Base-by-base conservation (phyloP, 2,329 filamentous ascomycete species). In the Sphaerulina vaccinii region DNA sequence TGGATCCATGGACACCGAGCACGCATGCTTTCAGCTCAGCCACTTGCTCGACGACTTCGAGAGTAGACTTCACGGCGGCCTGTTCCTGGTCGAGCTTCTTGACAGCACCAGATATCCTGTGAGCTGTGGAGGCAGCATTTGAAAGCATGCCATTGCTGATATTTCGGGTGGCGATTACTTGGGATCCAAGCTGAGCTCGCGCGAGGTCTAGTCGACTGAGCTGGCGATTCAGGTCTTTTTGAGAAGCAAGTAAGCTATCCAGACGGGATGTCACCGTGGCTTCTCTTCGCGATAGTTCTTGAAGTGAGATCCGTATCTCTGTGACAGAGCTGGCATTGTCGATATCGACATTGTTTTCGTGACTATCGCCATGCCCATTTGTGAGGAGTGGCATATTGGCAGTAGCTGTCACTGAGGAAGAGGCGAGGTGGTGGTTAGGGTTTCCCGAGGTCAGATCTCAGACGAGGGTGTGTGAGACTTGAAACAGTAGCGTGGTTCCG, bases 1-100 rank as follows among this genome's bases (percentile, higher is more conserved):
- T 99, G 54, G 88, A 95, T 15, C 91, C 93, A 21, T 92, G 85
- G 9, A 97, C 91, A 37, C 93, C 93, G 54, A 96, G 83, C 29
- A 97, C 89, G 68, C 93, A 99, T 7, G 93, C 88, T 73, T 97
- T 97, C 59, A 99, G 85, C 77, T 99, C 93, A 4, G 89, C 88
- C 11, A 99, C 92, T 73, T 96, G 91, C 71, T 97, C 92, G 9
- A 97, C 93, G 2, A 97, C 90, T 7, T 86, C 81, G 51, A 99
- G 75, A 0, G 93, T 97, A 44, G 90, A 86, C 69, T 93, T 91
- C 7, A 99, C 92, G 22, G 90, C 83, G 52, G 85, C 85, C 76
- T 97, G 95, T 73, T 99, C 92, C 51, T 90, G 79, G 67, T 99
- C 93, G 27, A 99, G 81, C 59, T 84, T 80, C 68, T 88, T 90